Base-by-base conservation (phyloP, 441 rosid species). In the Macaranga tanarius region DNA sequence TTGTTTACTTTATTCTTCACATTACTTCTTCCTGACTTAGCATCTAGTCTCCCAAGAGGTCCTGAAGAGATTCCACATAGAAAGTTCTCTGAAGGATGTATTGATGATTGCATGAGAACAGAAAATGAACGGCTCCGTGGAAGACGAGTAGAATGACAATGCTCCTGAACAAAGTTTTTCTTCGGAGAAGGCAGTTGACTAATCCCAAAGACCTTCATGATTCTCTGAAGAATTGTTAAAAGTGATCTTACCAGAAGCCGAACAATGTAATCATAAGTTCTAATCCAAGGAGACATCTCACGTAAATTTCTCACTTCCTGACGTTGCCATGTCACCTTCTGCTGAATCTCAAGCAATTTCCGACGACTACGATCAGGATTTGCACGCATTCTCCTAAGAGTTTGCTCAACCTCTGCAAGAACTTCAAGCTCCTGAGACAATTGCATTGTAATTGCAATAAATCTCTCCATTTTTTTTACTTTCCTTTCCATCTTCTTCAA, bases 401-500 rank as follows among this genome's bases (percentile, higher is more conserved):
- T 83, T 78, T 84, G 90, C 80, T 90, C 92, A 54, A 86, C 85
- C 76, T 90, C 92, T 5, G 85, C 88, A 72, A 88, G 80, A 69
- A 86, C 90, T 54, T 86, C 90, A 70, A 85, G 75, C 83, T 90
- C 91, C 22, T 82, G 87, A 71, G 86, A 69, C 77, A 86, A 77
- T 69, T 88, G 88, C 74, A 82, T 74, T 19, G 80, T 84, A 16
- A 72, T 75, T 6, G 79, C 85, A 63, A 80, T 76, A 79, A 85
- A 86, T 62, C 84, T 79, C 81, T 83, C 88, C 91, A 88, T 85
- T 70, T 90, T 86, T 79, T 86, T 90, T 54, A 88, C 87, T 78
- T 81, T 86, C 82, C 79, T 86, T 63, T 86, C 91, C 95, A 90
- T 90, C 86, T 88, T 88, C 80, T 82, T 88, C 75, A 75, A 78